These are phyloP conservation scores for Cystofilobasidium capitatum DNA, from an alignment of 768 basidiomycete genomes.

Conservation along the genomic window DNA sequence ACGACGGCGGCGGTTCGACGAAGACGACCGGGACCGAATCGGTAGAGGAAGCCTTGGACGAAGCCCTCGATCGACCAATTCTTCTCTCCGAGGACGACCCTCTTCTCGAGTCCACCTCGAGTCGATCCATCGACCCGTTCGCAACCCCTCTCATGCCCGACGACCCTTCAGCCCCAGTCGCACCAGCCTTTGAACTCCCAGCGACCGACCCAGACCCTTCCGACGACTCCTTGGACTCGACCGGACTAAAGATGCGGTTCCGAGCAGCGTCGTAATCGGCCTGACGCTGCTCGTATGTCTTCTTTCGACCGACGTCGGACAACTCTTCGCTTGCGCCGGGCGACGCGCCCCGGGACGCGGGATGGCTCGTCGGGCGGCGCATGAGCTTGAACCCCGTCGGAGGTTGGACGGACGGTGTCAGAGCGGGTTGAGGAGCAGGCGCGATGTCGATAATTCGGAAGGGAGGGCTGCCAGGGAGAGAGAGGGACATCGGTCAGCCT, in stretches of 20 bases:
- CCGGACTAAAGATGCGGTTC: slow-evolving; percentile 19
- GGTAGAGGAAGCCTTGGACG: slow-evolving; percentile 19
- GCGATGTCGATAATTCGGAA: slow-evolving; percentile 24
- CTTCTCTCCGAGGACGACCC: neutral
- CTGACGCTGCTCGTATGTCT: slow-evolving; percentile 25
- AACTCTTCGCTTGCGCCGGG: neutral
- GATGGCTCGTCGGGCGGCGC: slow-evolving; percentile 8
- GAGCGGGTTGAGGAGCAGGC: slow-evolving; percentile 3
- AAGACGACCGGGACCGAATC: slow-evolving; percentile 26
- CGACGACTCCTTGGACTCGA: neutral
- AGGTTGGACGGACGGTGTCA: neutral
- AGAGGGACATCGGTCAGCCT: neutral
- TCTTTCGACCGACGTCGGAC: slow-evolving; percentile 4
- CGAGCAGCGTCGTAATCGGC: slow-evolving; percentile 26
- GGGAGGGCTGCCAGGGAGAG: neutral
- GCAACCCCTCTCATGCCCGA: neutral
- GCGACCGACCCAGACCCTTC: neutral
- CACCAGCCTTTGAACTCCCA: neutral
- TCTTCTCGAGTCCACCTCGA: neutral
- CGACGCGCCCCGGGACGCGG: slow-evolving; percentile 1
- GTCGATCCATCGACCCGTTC: neutral
- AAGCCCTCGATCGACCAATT: slow-evolving; percentile 9
- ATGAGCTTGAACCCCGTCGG: slow-evolving; percentile 25
- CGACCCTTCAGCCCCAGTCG: neutral
- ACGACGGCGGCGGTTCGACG: slow-evolving; percentile 3